A percentile compares a stretch with the other conserved stretches of the same genome.
These are phyloP conservation scores for Fusarium mexicanum DNA, from an alignment of 2,329 filamentous ascomycete genomes.

Conservation along the genomic window DNA sequence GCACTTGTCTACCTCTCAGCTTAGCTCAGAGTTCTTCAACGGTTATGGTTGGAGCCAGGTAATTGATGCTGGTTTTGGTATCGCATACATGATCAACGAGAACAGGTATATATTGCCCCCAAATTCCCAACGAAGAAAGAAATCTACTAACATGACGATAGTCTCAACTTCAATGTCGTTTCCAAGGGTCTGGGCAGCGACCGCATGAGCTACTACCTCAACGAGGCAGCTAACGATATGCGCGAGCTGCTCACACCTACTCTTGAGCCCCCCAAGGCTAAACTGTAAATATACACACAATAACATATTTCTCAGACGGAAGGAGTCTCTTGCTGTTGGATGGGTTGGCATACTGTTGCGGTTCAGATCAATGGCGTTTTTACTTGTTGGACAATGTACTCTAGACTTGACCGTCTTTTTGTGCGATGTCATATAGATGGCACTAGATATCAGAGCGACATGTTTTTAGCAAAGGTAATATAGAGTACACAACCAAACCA, in stretches of 20 bases:
- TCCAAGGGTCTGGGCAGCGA: slow-evolving; percentile 91
- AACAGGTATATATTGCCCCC: slow-evolving; percentile 71
- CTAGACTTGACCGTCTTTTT: slow-evolving; percentile 19
- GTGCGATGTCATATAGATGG: not conserved
- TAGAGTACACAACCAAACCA: slow-evolving; percentile 4
- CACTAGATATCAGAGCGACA: slow-evolving; percentile 8
- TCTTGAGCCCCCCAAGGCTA: slow-evolving; percentile 82
- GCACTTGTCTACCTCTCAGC: slow-evolving; percentile 88
- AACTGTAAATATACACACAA: slow-evolving; percentile 68
- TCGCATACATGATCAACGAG: slow-evolving; percentile 99
- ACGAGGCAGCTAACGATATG: slow-evolving; percentile 91
- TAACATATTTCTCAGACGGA: not conserved
- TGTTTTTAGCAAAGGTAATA: not conserved
- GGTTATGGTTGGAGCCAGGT: slow-evolving; percentile 99
- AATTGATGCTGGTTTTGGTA: slow-evolving; percentile 93
- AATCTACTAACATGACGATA: slow-evolving; percentile 51
- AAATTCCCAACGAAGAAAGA: not conserved
- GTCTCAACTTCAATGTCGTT: slow-evolving; percentile 97
- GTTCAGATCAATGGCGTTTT: not conserved
- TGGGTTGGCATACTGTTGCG: not conserved
- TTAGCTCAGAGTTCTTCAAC: slow-evolving; percentile 98
- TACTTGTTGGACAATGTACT: slow-evolving; percentile 6
- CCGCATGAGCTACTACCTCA: slow-evolving; percentile 95
- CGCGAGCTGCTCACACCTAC: slow-evolving; percentile 86
- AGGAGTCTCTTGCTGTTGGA: not conserved